Conservation (phyloP, 208 protist genomes). For the Crithidia fasciculata region DNA sequence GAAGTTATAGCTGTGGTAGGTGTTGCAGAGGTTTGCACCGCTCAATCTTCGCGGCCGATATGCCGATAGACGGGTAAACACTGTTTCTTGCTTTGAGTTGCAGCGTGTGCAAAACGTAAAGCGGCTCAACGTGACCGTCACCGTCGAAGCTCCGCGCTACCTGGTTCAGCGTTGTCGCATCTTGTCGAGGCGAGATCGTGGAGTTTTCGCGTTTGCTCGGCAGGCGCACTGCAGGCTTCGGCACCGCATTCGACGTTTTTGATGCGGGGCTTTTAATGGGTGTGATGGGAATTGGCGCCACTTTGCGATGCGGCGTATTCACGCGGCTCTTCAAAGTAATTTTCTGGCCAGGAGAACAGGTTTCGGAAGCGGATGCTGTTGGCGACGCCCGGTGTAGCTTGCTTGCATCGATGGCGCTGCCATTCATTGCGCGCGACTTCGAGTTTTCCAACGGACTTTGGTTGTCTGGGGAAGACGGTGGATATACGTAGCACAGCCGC, state of each 20-base stretch:
- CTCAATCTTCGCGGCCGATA: background rate
- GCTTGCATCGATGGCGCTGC: background rate
- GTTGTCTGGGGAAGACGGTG: background rate
- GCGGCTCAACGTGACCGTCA: background rate
- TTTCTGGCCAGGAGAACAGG: background rate
- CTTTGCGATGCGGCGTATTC: background rate
- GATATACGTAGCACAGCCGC: background rate
- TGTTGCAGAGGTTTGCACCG: background rate
- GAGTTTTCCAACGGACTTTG: background rate
- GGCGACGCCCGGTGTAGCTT: background rate
- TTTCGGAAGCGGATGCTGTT: too few relatives aligned
- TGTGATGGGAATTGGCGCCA: background rate
- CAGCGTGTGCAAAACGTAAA: conserved; percentile 6
- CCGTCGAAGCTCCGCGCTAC: background rate
- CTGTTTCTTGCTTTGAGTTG: conserved; percentile 9
- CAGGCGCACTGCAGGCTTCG: background rate
- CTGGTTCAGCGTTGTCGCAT: background rate
- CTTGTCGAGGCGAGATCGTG: background rate
- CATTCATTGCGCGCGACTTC: background rate
- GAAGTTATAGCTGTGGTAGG: conserved; percentile 9
- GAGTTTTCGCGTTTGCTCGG: background rate
- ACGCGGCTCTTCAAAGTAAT: background rate
- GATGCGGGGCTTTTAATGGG: background rate
- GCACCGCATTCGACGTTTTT: background rate
- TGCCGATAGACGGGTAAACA: background rate